Evolutionary conservation across 2,329 filamentous ascomycete genomes (phyloP).

Genomic region (Keithomyces neogunnii): DNA sequence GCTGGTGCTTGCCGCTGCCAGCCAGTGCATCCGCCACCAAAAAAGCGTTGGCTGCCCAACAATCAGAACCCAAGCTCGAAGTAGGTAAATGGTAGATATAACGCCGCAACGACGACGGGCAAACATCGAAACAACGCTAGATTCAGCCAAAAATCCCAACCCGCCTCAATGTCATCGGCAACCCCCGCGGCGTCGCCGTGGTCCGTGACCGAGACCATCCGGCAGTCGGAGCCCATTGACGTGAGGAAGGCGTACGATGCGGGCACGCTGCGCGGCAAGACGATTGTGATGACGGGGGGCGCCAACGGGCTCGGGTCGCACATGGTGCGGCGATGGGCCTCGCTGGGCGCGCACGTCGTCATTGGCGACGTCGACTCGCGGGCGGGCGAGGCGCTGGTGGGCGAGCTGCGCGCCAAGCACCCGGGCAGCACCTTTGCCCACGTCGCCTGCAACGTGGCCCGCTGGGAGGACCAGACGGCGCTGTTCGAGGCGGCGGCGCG

Average conservation of each 20-base stretch:
- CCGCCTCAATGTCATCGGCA: not conserved
- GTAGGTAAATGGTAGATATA: too few relatives aligned
- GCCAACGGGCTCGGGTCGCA: conserved; percentile 52
- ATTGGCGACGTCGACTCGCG: conserved; percentile 53
- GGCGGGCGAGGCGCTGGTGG: conserved; percentile 45
- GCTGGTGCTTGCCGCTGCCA: too few relatives aligned
- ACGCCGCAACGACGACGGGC: too few relatives aligned
- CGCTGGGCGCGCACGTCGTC: conserved; percentile 49
- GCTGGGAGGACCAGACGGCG: conserved; percentile 54
- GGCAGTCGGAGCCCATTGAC: conserved; percentile 37
- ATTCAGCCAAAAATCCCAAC: too few relatives aligned
- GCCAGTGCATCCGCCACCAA: too few relatives aligned
- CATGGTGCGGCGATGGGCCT: conserved; percentile 45
- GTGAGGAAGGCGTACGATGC: conserved; percentile 33
- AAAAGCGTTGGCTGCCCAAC: too few relatives aligned
- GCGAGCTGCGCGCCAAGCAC: conserved; percentile 35
- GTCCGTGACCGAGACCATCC: conserved; percentile 16
- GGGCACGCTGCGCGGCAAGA: conserved; percentile 41
- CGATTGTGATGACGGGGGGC: conserved; percentile 55
- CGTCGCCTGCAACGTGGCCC: conserved; percentile 54
- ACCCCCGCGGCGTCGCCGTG: not conserved
- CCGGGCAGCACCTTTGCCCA: conserved; percentile 40
- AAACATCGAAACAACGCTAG: too few relatives aligned
- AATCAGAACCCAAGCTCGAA: too few relatives aligned
- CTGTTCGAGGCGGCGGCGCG: conserved; percentile 52